Evolutionary conservation across 306 rosid species (phyloP), one percentile per base, ranked within the genome.

Genomic region (Pterocarpus santalinus): DNA sequence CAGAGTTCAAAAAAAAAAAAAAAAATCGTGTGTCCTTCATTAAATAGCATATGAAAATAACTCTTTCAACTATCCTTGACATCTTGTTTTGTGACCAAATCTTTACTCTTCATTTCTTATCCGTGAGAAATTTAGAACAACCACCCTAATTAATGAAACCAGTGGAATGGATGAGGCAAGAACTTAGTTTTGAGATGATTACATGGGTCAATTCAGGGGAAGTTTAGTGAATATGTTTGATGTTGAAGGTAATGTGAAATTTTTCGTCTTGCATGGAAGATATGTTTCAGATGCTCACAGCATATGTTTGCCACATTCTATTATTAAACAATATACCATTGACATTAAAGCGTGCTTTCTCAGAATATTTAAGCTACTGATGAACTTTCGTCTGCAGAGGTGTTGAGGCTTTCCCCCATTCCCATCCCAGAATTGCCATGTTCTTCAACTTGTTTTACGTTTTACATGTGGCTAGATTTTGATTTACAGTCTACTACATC

Each of bases 271-370:
- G 52, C 36, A 63, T n/a, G 73, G 78, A 63, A 79, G 53, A 43
- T 63, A 60, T 58, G 64, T 74, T 36, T 44, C 9, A 17, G 72
- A 60, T 60, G 64, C n/a, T 60, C 34, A 28, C 16, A 67, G 22
- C 60, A 58, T 56, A 30, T 75, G 33, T 81, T 75, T 30, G 65
- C 51, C 76, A 35, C 79, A 62, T 63, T 13, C 44, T 14, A 33
- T 34, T 53, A 34, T 33, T 75, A 15, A 46, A 38, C 17, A 7
- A 44, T 36, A 44, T 35, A 38, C 49, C 17, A 56, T 73, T 78
- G 4, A 62, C 77, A 60, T 56, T 36, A 12, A 52, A 58, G 47
- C 62, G 71, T 81, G 33, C 39, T 5, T 69, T 17, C 69, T 73
- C 2, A 7, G 46, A 51, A 17, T 73, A 76, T 64, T 34, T 61